Evolutionary conservation across 2,329 filamentous ascomycete species (phyloP), one percentile per base, ranked within the genome.

Genomic region (Trichoderma sp.): DNA sequence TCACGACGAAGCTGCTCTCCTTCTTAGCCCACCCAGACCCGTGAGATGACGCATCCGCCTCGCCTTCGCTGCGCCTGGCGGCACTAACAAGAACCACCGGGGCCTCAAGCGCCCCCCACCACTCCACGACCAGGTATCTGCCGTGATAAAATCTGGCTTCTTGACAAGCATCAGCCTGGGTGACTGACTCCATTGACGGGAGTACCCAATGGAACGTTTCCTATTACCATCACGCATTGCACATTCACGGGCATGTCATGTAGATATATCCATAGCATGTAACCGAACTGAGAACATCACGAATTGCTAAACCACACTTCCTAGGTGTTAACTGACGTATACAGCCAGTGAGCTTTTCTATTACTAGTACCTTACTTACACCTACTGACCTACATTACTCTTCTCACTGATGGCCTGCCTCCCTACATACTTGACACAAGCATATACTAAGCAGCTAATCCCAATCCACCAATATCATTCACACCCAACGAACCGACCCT

Each of bases 31-130:
- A 7, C 30, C 45, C 24, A 45, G 6, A 26, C 19, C 34, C 34
- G 34, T 43, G 58, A 61, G 58, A 50, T 61, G 58, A 61, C 58
- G 58, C 58, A 61, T 61, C 58, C 58, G 58, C 47, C 51, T 45
- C 34, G 54, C 41, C 21, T 47, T 51, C 30, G 57, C 21, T 51
- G 45, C 57, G 45, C 41, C 57, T 12, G 50, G 24, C 57, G 41
- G 45, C 58, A 58, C 55, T 58, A 58, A 47, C 39, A 41, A 45
- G 54, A 17, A 30, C 44, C 28, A 50, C 21, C 21, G 57, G 45
- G 57, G 21, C 21, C 28, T 39, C 7, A 24, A 55, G 19, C 15
- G 34, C 50, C 50, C 50, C 56, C 34, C 34, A 39, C 34, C 34
- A 39, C 51, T 21, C 51, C 57, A 60, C 57, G 15, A 41, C 30